Evolutionary conservation across 306 rosid genomes (phyloP).

Genomic region (Geum urbanum): DNA sequence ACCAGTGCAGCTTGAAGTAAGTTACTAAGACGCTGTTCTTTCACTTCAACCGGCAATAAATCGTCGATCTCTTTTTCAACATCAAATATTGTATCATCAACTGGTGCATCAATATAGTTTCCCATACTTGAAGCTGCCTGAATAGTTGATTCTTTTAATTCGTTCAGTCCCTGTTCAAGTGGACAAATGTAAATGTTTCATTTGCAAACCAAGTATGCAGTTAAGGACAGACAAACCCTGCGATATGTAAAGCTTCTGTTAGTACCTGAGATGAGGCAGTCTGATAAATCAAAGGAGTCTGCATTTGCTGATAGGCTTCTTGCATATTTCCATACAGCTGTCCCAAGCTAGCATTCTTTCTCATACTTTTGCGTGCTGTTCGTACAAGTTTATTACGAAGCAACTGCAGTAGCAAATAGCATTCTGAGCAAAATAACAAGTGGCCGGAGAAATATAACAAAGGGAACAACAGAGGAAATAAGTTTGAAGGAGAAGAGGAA

Average conservation of each 20-base stretch:
- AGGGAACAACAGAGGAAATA: not conserved
- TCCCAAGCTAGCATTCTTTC: constrained; percentile 86
- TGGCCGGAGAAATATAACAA: not conserved
- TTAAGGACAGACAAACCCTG: not conserved
- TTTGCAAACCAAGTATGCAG: not conserved
- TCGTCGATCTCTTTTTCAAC: constrained; percentile 94
- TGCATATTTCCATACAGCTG: constrained; percentile 92
- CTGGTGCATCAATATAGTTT: constrained; percentile 64
- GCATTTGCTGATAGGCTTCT: constrained; percentile 93
- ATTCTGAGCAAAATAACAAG: constrained; percentile 10
- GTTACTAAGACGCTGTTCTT: constrained; percentile 90
- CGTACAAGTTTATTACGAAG: constrained; percentile 75
- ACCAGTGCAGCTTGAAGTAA: constrained; percentile 82
- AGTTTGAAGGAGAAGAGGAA: not conserved
- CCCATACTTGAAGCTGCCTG: constrained; percentile 84
- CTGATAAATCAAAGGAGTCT: constrained; percentile 85
- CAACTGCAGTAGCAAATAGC: constrained; percentile 45
- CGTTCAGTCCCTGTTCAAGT: constrained; percentile 65
- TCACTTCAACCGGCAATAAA: constrained; percentile 89
- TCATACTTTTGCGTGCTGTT: constrained; percentile 64
- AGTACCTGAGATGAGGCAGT: constrained; percentile 61
- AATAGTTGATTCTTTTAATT: constrained; percentile 80
- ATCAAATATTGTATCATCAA: constrained; percentile 77
- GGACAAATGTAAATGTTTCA: not conserved
- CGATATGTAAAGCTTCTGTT: not conserved